phyloP scores from a whole-genome alignment of 768 basidiomycete species.

The Psilocybe tampanensis region DNA sequence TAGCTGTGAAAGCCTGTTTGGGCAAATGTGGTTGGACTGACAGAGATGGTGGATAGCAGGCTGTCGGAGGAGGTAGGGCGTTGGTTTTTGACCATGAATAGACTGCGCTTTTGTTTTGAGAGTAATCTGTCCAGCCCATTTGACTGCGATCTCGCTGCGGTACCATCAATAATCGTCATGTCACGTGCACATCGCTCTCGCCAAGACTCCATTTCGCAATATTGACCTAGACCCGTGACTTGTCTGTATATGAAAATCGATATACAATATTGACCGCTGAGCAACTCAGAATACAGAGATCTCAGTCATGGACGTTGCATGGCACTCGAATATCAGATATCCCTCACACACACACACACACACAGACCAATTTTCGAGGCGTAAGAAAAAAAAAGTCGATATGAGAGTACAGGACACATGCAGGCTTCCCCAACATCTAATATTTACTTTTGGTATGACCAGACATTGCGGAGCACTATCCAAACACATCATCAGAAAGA shows the following conservation, averaged over 20 bases:
- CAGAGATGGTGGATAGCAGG: conserved; percentile 31
- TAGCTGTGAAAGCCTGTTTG: not conserved
- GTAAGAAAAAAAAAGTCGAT: conserved; percentile 12
- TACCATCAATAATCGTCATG: conserved; percentile 15
- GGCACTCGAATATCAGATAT: not conserved
- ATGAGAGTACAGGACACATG: conserved; percentile 22
- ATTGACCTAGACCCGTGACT: no score
- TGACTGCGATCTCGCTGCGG: conserved; percentile 13
- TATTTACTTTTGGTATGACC: conserved; percentile 91
- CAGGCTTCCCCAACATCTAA: conserved; percentile 21
- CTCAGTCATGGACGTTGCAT: no score
- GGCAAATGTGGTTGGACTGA: conserved; percentile 14
- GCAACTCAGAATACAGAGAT: no score
- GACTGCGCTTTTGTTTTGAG: conserved; percentile 3
- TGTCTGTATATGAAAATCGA: no score
- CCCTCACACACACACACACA: not conserved
- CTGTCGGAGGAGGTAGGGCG: conserved; percentile 26
- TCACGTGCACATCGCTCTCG: conserved; percentile 15
- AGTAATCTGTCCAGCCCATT: not conserved
- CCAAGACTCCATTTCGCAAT: not conserved
- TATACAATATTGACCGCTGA: no score
- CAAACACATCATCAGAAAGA: not conserved
- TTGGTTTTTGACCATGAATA: conserved; percentile 22
- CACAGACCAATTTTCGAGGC: not conserved
- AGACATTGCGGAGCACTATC: conserved; percentile 92